Conservation (phyloP, 1,139 yeast genomes). For the Yamadazyma triangularis region DNA sequence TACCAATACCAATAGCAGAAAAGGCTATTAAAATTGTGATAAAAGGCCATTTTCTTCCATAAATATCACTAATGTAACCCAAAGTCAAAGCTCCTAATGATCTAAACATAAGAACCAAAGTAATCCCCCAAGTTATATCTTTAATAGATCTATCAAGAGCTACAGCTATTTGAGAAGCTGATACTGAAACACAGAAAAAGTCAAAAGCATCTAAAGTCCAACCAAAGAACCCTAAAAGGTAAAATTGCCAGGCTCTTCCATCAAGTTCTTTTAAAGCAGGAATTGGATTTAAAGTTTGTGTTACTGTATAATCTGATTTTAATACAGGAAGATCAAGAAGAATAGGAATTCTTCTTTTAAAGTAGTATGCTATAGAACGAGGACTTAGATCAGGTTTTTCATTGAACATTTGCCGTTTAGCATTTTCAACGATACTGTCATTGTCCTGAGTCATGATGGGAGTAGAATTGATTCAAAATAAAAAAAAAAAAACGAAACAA, state of each 20-base stretch:
- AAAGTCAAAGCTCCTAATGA: slow-evolving; percentile 70
- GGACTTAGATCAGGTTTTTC: slow-evolving; percentile 22
- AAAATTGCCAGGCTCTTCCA: slow-evolving; percentile 49
- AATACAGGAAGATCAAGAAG: slow-evolving; percentile 18
- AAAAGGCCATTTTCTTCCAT: slow-evolving; percentile 71
- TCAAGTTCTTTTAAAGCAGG: slow-evolving; percentile 23
- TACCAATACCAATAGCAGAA: slow-evolving; percentile 59
- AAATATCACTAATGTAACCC: slow-evolving; percentile 62
- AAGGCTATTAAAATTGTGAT: slow-evolving; percentile 49
- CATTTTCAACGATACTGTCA: slow-evolving; percentile 3
- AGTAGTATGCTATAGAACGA: slow-evolving; percentile 18
- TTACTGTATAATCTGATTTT: slow-evolving; percentile 4
- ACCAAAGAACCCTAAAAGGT: slow-evolving; percentile 57
- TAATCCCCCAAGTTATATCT: slow-evolving; percentile 74
- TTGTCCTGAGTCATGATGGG: not conserved
- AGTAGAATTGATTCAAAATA: no score
- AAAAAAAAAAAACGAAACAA: no score
- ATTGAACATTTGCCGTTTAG: slow-evolving; percentile 12
- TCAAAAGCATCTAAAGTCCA: slow-evolving; percentile 83
- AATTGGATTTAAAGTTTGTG: slow-evolving; percentile 26
- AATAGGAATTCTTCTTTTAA: slow-evolving; percentile 21
- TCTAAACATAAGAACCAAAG: slow-evolving; percentile 71
- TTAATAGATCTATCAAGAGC: slow-evolving; percentile 46
- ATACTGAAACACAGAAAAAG: slow-evolving; percentile 64
- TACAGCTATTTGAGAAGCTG: slow-evolving; percentile 52